Base-by-base conservation (phyloP, 768 basidiomycete genomes). In the Leccinum disarticulatum region DNA sequence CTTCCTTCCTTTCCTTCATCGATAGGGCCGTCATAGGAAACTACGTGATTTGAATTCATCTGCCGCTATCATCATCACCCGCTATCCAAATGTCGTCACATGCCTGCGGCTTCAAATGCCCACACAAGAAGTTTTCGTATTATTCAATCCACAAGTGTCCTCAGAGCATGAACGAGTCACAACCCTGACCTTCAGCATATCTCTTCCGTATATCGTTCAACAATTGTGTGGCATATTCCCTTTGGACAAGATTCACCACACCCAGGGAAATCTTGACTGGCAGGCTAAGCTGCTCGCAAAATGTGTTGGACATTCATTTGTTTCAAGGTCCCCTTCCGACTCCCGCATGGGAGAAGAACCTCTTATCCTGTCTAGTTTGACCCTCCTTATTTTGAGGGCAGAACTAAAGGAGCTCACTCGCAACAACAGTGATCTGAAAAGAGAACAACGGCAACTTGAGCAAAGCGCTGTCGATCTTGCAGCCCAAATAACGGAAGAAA, bases 111-210 rank as follows among this genome's bases (percentile, higher is more conserved):
- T 78, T 31, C 60, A 52, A 9, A 66, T 62, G 4, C 55, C 62
- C 8, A 36, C 52, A 3, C 58, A 64, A 35, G 70, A 74, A 47
- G 65, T 85, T 27, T 87, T 83, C 67, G 76, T 82, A 28, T 71
- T 87, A 36, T 89, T 88, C 63, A 85, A 87, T 68, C 84, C 85
- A 4, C 84, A 85, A 65, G 77, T 77, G 9, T 73, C 81, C 9
- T 77, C 83, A 2, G 77, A 75, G 25, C 77, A 83, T 61, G 79
- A 82, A 0, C 62, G 73, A 35, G 85, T 83, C 8, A 79, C 84
- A 25, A 85, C 79, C 4, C 80, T 87, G 66, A 79, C 82, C 19
- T 72, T 87, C 60, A 80, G 76, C 62, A 71, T 73, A 3, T 82
- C 79, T 5, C 52, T 81, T 22, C 72, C 76, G 19, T 70, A 68